These are phyloP conservation scores for Agrocybe praecox DNA, from an alignment of 768 basidiomycete species.

Conservation along the genomic window DNA sequence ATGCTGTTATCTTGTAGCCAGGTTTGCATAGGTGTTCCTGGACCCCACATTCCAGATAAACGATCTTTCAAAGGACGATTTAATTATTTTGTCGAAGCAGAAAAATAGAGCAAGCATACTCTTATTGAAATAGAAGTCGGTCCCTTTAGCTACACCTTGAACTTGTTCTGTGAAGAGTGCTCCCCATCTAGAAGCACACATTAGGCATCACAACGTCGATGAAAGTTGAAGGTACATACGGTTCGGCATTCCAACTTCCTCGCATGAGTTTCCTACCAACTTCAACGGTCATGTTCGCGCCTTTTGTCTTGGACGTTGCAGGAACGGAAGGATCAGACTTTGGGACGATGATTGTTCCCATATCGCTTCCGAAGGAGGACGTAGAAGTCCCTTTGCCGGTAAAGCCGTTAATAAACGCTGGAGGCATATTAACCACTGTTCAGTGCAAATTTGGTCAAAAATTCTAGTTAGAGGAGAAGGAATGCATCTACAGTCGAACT, in stretches of 20 bases:
- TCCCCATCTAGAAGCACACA: slow-evolving; percentile 17
- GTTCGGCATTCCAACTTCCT: slow-evolving; percentile 35
- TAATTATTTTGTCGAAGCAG: background rate
- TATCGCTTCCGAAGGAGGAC: slow-evolving; percentile 33
- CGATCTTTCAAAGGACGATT: slow-evolving; percentile 19
- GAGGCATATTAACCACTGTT: slow-evolving; percentile 31
- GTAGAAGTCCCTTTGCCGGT: slow-evolving; percentile 28
- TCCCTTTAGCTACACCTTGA: slow-evolving; percentile 29
- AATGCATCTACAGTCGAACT: slow-evolving; percentile 29
- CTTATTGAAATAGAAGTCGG: slow-evolving; percentile 36
- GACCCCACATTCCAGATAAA: slow-evolving; percentile 34
- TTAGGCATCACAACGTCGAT: background rate
- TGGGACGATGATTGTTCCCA: slow-evolving; percentile 30
- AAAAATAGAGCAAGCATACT: slow-evolving; percentile 16
- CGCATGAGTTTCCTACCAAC: slow-evolving; percentile 30
- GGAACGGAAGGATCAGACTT: slow-evolving; percentile 20
- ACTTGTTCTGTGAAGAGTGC: slow-evolving; percentile 28
- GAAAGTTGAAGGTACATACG: slow-evolving; percentile 15
- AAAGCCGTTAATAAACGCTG: slow-evolving; percentile 31
- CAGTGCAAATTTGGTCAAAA: background rate
- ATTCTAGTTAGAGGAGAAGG: background rate
- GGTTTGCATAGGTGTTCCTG: slow-evolving; percentile 34
- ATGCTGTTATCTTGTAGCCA: slow-evolving; percentile 34
- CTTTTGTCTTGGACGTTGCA: slow-evolving; percentile 18
- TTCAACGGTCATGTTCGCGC: slow-evolving; percentile 25